phyloP scores from a whole-genome alignment of 768 basidiomycete species.

The Mycena venus region DNA sequence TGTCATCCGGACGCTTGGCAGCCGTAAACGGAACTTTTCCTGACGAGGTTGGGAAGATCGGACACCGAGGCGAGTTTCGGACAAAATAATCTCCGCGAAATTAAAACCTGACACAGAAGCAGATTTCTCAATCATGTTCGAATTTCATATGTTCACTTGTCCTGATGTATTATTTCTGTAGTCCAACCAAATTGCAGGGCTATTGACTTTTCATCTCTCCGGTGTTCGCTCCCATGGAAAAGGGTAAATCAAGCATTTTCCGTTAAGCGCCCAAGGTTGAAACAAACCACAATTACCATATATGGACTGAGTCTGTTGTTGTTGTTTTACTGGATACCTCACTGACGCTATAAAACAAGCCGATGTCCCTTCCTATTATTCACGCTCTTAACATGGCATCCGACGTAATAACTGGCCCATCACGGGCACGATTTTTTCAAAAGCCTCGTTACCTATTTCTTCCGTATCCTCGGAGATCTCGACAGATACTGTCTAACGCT shows the following conservation, averaged over 20 bases:
- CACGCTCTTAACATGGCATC: neutral
- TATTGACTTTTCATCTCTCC: no score
- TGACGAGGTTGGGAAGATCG: neutral
- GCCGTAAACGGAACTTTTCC: neutral
- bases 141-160: neutral
- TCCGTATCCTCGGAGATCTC: neutral
- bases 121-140: no score
- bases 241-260: no score
- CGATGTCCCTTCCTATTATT: neutral
- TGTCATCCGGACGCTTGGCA: no score
- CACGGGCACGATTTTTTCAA: neutral
- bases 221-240: no score
- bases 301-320: neutral
- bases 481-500: neutral
- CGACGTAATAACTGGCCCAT: neutral
- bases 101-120: neutral
- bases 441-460: neutral
- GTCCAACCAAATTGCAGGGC: no score
- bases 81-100: neutral
- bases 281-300: conserved; percentile 7
- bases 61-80: neutral
- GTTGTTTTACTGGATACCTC: neutral
- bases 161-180: neutral
- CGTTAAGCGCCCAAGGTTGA: neutral
- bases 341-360: neutral